phyloP scores from a whole-genome alignment of 2,329 filamentous ascomycete species.

The Aspergillus pseudonomiae region DNA sequence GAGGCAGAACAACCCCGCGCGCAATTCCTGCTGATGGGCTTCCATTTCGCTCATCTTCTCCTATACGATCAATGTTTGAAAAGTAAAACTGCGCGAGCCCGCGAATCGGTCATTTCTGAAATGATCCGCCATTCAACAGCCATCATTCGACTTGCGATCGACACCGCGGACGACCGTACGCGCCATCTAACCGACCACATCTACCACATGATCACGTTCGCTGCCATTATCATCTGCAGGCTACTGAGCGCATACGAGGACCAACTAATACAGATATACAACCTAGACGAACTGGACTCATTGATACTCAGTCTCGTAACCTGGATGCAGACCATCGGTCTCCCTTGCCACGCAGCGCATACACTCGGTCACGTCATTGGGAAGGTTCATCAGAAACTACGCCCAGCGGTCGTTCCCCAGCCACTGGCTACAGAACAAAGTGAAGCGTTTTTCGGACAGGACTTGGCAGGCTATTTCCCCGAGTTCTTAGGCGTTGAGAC shows the following conservation, averaged over 20 bases:
- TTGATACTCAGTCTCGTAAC: slow-evolving; percentile 39
- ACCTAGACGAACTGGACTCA: slow-evolving; percentile 38
- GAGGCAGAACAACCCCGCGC: slow-evolving; percentile 45
- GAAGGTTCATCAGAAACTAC: slow-evolving; percentile 35
- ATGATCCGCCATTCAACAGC: slow-evolving; percentile 46
- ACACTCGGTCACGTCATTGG: slow-evolving; percentile 45
- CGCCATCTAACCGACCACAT: slow-evolving; percentile 51
- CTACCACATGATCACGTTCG: slow-evolving; percentile 53
- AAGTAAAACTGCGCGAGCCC: slow-evolving; percentile 39
- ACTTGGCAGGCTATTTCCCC: slow-evolving; percentile 33
- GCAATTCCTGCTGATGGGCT: slow-evolving; percentile 52
- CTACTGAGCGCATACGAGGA: slow-evolving; percentile 43
- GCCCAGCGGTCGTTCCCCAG: slow-evolving; percentile 20
- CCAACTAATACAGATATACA: slow-evolving; percentile 33
- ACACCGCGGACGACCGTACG: slow-evolving; percentile 49
- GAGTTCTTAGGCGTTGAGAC: slow-evolving; percentile 37
- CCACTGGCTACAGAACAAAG: not conserved
- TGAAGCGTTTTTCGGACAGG: slow-evolving; percentile 15
- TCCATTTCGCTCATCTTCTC: slow-evolving; percentile 49
- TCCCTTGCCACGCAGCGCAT: slow-evolving; percentile 47
- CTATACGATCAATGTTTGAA: slow-evolving; percentile 41
- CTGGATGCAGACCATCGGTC: slow-evolving; percentile 47
- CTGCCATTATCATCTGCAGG: slow-evolving; percentile 37
- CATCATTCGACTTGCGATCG: slow-evolving; percentile 48
- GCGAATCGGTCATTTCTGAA: slow-evolving; percentile 42